Base-by-base conservation (phyloP, 2,329 filamentous ascomycete species). In the Coleophoma eucalyptorum region DNA sequence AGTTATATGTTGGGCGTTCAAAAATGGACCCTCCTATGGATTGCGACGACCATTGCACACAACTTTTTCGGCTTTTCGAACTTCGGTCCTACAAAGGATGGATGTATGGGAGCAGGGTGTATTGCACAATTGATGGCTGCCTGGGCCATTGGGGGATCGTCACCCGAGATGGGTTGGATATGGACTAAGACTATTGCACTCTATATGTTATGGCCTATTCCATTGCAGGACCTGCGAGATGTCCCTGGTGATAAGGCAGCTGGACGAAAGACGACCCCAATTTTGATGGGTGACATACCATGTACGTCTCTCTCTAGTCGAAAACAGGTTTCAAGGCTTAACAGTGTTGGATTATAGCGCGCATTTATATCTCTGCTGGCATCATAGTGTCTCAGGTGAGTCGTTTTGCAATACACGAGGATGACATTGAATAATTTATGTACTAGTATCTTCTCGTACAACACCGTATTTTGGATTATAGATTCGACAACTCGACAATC, bases 151-250 rank as follows among this genome's bases (percentile, higher is more conserved):
- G 45, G 45, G 2, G 45, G 45, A 13, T 31, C 33, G 37, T 15
- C 33, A n/a, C 33, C 33, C 20, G 31, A 38, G 21, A 37, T 47
- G 33, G 19, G 13, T 38, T 40, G 37, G 37, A 13, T 7, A 8
- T 40, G 13, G 37, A 40, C 13, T 40, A 40, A 40, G 15, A 16
- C n/a, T 11, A 15, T 47, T 37, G 16, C 45, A 11, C 21, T 47
- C 3, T 37, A 26, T n/a, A 19, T 47, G 15, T n/a, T 33, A 2
- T 47, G 18, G 18, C 34, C 45, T 2, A 47, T 47, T 26, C 37
- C 45, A 6, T 19, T 47, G n/a, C 45, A 47, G 10, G 33, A 47
- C n/a, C 33, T 40, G 21, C 11, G 45, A 26, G 45, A 47, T n/a
- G 45, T 47, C 5, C 34, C 26, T 8, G 45, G 33, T 6, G 45